Conservation (phyloP, 2,329 filamentous ascomycete species). For the Hyphodiscus sp. region DNA sequence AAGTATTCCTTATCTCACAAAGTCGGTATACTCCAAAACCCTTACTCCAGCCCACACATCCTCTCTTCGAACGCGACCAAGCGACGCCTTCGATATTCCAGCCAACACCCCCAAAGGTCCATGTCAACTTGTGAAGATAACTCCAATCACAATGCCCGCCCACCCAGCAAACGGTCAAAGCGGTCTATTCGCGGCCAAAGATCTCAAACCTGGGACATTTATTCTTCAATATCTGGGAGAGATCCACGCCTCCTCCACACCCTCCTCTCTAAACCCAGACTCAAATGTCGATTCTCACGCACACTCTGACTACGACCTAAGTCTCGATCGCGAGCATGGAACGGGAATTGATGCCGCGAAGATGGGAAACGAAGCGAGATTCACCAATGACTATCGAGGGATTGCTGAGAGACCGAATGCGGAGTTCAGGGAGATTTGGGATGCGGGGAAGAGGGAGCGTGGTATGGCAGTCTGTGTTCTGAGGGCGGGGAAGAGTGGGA, state of each 20-base stretch:
- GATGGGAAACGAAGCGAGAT: slow-evolving; percentile 57
- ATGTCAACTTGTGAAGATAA: slow-evolving; percentile 46
- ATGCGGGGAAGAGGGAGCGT: slow-evolving; percentile 42
- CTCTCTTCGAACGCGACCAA: slow-evolving; percentile 16
- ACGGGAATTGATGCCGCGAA: slow-evolving; percentile 54
- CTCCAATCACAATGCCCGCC: slow-evolving; percentile 39
- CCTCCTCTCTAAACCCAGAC: slow-evolving; percentile 2
- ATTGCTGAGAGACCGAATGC: slow-evolving; percentile 34
- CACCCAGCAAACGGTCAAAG: slow-evolving; percentile 54
- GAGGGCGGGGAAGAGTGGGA: slow-evolving; percentile 36
- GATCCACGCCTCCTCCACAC: slow-evolving; percentile 38
- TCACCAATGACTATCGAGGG: slow-evolving; percentile 61
- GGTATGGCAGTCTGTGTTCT: slow-evolving; percentile 55
- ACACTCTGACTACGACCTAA: slow-evolving; percentile 58
- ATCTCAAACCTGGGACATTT: slow-evolving; percentile 47
- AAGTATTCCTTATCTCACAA: slow-evolving; percentile 44
- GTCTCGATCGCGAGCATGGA: slow-evolving; percentile 49
- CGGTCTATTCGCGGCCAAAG: slow-evolving; percentile 52
- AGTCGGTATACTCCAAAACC: slow-evolving; percentile 41
- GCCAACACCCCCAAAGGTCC: slow-evolving; percentile 36
- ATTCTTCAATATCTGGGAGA: slow-evolving; percentile 57
- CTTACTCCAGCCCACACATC: slow-evolving; percentile 15
- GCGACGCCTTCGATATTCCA: slow-evolving; percentile 30
- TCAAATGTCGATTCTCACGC: slow-evolving; percentile 29
- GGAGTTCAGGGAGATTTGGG: slow-evolving; percentile 55